A percentile compares a stretch with the other conserved stretches of the same genome.
Evolutionary conservation across 2,329 filamentous ascomycete species (phyloP).

Genomic region (Diaporthe amygdali): DNA sequence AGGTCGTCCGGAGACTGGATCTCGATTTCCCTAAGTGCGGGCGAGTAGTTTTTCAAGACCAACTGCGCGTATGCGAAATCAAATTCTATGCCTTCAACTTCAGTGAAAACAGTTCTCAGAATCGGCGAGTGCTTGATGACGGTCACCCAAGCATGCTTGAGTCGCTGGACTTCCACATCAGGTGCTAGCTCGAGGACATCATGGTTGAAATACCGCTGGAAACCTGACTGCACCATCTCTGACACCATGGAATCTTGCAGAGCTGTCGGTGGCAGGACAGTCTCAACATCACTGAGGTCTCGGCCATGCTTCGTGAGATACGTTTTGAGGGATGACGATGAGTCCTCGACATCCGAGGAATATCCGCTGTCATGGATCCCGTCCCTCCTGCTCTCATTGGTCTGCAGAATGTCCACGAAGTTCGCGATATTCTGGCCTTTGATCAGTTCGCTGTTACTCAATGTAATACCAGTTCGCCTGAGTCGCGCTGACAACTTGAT

Average conservation of each 20-base stretch:
- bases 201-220: conserved; percentile 83
- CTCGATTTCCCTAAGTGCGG: conserved; percentile 29
- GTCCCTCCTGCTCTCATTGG: not conserved
- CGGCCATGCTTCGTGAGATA: conserved; percentile 42
- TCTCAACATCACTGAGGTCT: conserved; percentile 51
- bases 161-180: conserved; percentile 56
- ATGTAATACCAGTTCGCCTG: conserved; percentile 59
- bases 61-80: conserved; percentile 56
- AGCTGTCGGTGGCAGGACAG: conserved; percentile 76
- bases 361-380: conserved; percentile 17
- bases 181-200: conserved; percentile 70
- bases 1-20: conserved; percentile 40
- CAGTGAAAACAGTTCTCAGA: conserved; percentile 75
- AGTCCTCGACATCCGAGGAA: conserved; percentile 29
- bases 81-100: conserved; percentile 66
- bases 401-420: conserved; percentile 50
- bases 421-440: conserved; percentile 69
- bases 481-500: conserved; percentile 82
- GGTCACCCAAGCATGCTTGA: conserved; percentile 66
- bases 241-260: conserved; percentile 87
- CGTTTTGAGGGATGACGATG: conserved; percentile 40
- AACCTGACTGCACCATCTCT: conserved; percentile 79
- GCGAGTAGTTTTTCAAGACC: conserved; percentile 36
- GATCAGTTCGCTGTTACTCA: conserved; percentile 81
- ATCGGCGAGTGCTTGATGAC: conserved; percentile 71